Base-by-base conservation (phyloP, 208 protist genomes). In the Trichomonas vaginalis region DNA sequence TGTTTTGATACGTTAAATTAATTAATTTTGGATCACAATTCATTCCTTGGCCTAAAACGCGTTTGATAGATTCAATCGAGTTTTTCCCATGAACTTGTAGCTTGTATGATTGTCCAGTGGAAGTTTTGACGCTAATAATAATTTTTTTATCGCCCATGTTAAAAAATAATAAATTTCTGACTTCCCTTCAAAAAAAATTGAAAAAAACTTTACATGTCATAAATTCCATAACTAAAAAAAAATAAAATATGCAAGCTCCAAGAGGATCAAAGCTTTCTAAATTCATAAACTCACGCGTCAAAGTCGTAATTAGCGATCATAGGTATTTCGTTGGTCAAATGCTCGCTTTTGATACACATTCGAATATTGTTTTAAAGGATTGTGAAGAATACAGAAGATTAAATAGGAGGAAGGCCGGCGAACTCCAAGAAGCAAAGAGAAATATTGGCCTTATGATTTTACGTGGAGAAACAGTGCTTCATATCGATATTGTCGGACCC, bases 281-380 rank as follows among this genome's bases (percentile, higher is more conserved):
- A 92, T 92, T 92, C 37, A 17, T 92, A 2, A 92, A 92, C 35
- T 45, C 42, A 51, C 40, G 86, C 0, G 86, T 92, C 0, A 92
- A 51, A 35, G 86, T 92, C 17, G 40, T 51, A 2, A 35, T 92
- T 0, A 42, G 27, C 17, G 86, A 92, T 39, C 40, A 92, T 9
- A 48, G 86, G 17, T 51, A 51, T 92, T 92, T 92, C 37, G 32
- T 92, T 56, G 86, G 86, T n/a, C 86, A 92, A 92, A 42, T 92
- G 12, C 45, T 92, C 3, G 86, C 27, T 39, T 92, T 92, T 92
- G 86, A 92, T 51, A 48, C 86, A 17, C 86, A 92, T 51, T 92
- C 86, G 12, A 92, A 92, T 51, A 47, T 92, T 39, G 86, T 92
- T 51, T 51, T 92, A n/a, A 92, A 92, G 46, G 86, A 92, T 51